A percentile compares a stretch with the other conserved stretches of the same genome.
Evolutionary conservation across 2,329 filamentous ascomycete genomes (phyloP).

Genomic region (Alternaria consortialis): DNA sequence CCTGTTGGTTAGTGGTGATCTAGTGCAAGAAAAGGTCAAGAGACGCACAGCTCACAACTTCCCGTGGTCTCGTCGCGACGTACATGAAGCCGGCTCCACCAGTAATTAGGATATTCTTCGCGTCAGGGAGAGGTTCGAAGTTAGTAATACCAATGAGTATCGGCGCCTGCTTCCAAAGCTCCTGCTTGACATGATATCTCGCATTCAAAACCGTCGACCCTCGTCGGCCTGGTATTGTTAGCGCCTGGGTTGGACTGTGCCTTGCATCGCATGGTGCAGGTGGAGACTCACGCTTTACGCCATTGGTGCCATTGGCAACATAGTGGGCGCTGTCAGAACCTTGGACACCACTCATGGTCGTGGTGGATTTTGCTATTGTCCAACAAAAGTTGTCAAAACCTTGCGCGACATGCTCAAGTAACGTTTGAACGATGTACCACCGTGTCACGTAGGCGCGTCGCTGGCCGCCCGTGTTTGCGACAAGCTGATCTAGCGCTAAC

Average conservation of each 20-base stretch:
- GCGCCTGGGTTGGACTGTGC: slow-evolving; percentile 14
- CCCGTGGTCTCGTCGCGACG: slow-evolving; percentile 42
- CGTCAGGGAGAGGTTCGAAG: slow-evolving; percentile 72
- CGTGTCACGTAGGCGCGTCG: slow-evolving; percentile 5
- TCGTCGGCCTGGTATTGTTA: slow-evolving; percentile 37
- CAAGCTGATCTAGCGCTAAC: slow-evolving; percentile 3
- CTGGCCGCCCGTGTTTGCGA: slow-evolving; percentile 2
- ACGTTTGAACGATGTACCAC: neutral
- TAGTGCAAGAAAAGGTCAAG: neutral
- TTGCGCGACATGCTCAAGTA: slow-evolving; percentile 8
- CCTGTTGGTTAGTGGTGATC: slow-evolving; percentile 22
- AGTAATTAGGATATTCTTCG: slow-evolving; percentile 84
- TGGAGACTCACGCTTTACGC: slow-evolving; percentile 40
- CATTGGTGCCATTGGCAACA: slow-evolving; percentile 24
- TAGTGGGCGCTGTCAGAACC: slow-evolving; percentile 28
- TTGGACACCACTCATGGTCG: slow-evolving; percentile 40
- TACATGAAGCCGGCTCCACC: slow-evolving; percentile 88
- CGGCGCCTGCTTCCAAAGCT: slow-evolving; percentile 76
- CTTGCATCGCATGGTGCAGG: slow-evolving; percentile 8
- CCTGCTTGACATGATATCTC: slow-evolving; percentile 61
- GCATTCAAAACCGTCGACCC: slow-evolving; percentile 54
- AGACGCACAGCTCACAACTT: slow-evolving; percentile 15
- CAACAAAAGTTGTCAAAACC: neutral
- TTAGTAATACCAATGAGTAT: slow-evolving; percentile 73
- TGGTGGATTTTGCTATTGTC: neutral